These are phyloP conservation scores for Tagetes erecta DNA, from an alignment of 129 eudicot genomes.

Conservation along the genomic window DNA sequence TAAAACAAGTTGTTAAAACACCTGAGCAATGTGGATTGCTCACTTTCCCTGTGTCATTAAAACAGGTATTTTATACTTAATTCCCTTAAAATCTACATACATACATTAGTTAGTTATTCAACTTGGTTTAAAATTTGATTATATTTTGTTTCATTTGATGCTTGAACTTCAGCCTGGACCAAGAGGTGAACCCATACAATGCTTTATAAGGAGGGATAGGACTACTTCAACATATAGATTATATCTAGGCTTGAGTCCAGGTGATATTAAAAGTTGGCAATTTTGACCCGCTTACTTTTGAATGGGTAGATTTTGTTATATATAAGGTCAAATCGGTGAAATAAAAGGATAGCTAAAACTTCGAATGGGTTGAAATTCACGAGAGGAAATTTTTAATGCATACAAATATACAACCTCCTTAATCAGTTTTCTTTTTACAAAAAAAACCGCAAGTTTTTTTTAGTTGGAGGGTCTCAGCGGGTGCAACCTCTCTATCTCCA, in stretches of 20 bases:
- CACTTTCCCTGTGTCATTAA: slow-evolving; percentile 69
- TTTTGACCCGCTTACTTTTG: neutral
- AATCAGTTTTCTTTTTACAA: neutral
- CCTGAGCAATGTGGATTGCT: slow-evolving; percentile 79
- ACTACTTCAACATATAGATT: slow-evolving; percentile 51
- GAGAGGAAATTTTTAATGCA: neutral
- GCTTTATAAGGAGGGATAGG: slow-evolving; percentile 76
- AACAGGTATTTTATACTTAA: slow-evolving; percentile 48
- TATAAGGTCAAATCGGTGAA: neutral
- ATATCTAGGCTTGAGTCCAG: slow-evolving; percentile 73
- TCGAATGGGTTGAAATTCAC: neutral
- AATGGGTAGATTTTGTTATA: neutral
- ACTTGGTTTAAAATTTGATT: neutral
- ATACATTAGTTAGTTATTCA: neutral
- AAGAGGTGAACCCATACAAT: slow-evolving; percentile 64
- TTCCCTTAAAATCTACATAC: neutral
- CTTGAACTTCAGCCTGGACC: slow-evolving; percentile 58
- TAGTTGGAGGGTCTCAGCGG: too few species aligned
- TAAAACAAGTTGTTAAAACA: slow-evolving; percentile 56
- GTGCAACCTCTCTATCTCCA: too few species aligned
- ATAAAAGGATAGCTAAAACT: too few species aligned
- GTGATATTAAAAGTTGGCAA: slow-evolving; percentile 26
- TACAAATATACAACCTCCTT: neutral
- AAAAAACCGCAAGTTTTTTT: too few species aligned
- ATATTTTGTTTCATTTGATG: neutral